A percentile compares a stretch with the other conserved stretches of the same genome.
These are phyloP conservation scores for Candida andamanensis DNA, from an alignment of 805 yeast genomes.

Conservation along the genomic window DNA sequence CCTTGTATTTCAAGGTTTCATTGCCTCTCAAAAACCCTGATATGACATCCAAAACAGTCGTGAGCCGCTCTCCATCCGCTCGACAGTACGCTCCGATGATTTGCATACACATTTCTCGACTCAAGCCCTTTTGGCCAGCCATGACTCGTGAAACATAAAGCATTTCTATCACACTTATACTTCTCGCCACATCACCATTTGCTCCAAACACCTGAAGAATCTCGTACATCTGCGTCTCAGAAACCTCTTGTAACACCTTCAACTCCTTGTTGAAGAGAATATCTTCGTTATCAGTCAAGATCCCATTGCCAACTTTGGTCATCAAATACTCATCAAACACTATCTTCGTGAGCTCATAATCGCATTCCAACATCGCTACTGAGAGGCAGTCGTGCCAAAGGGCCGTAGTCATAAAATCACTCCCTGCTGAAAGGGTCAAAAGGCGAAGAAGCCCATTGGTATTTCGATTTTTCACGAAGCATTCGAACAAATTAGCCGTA, in stretches of 20 bases:
- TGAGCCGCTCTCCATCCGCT: slow-evolving; percentile 6
- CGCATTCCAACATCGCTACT: slow-evolving; percentile 18
- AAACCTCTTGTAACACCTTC: slow-evolving; percentile 13
- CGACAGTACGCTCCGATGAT: slow-evolving; percentile 34
- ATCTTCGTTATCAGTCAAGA: slow-evolving; percentile 21
- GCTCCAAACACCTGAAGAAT: slow-evolving; percentile 27
- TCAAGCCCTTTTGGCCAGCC: slow-evolving; percentile 28
- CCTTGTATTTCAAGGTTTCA: no score
- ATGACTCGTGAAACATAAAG: slow-evolving; percentile 28
- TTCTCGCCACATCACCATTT: slow-evolving; percentile 34
- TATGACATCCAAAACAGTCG: no score
- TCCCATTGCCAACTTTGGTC: slow-evolving; percentile 19
- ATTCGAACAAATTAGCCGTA: slow-evolving; percentile 12
- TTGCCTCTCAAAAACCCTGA: no score
- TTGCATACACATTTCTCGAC: slow-evolving; percentile 27
- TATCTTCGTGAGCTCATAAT: slow-evolving; percentile 23
- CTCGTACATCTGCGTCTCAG: slow-evolving; percentile 18
- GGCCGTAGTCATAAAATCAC: slow-evolving; percentile 1
- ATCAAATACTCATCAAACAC: slow-evolving; percentile 26
- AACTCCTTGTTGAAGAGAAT: slow-evolving; percentile 15
- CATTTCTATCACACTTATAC: slow-evolving; percentile 27
- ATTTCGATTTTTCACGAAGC: slow-evolving; percentile 16
- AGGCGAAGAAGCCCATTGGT: slow-evolving; percentile 16
- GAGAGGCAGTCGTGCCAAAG: slow-evolving; percentile 22
- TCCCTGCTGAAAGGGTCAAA: slow-evolving; percentile 10